Conservation (phyloP, 139 green algal species). For the Chlorella ohadii region DNA sequence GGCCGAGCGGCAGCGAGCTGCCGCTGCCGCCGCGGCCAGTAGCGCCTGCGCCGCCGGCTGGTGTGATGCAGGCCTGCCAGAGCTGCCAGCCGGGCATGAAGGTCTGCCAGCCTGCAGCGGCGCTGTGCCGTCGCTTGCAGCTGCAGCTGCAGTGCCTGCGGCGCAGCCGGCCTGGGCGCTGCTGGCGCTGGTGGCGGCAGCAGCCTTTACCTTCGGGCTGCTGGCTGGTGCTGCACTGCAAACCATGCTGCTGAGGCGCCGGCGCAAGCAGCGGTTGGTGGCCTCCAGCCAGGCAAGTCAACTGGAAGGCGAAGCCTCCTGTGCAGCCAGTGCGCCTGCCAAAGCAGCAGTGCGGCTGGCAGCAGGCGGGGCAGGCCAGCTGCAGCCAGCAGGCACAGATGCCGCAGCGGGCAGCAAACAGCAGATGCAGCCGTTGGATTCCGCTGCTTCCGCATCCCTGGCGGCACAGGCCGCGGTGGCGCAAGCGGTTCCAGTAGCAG, state of each 20-base stretch:
- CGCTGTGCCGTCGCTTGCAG: too few relatives aligned
- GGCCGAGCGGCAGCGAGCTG: conserved; percentile 1
- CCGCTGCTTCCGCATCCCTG: not conserved
- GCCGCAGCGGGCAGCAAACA: not conserved
- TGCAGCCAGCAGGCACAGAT: not conserved
- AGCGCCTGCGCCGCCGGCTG: not conserved
- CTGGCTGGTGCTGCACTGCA: not conserved
- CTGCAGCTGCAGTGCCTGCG: too few relatives aligned
- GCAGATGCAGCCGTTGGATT: too few relatives aligned
- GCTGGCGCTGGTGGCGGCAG: not conserved
- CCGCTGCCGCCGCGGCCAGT: not conserved
- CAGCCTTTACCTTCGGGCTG: not conserved
- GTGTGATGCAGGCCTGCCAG: not conserved
- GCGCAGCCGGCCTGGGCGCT: not conserved
- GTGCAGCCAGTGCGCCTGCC: not conserved
- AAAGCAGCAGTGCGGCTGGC: too few relatives aligned
- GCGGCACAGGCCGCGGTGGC: not conserved
- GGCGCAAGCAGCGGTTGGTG: too few relatives aligned
- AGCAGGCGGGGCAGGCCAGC: not conserved
- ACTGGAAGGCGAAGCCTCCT: not conserved
- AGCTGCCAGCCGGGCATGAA: not conserved
- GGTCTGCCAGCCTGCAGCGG: not conserved
- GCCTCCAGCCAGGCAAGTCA: not conserved
- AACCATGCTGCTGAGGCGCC: too few relatives aligned
- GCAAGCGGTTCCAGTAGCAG: too few relatives aligned